Evolutionary conservation across 202 grass and related monocot genomes (phyloP).

Genomic region (Schoenoplectus triqueter): DNA sequence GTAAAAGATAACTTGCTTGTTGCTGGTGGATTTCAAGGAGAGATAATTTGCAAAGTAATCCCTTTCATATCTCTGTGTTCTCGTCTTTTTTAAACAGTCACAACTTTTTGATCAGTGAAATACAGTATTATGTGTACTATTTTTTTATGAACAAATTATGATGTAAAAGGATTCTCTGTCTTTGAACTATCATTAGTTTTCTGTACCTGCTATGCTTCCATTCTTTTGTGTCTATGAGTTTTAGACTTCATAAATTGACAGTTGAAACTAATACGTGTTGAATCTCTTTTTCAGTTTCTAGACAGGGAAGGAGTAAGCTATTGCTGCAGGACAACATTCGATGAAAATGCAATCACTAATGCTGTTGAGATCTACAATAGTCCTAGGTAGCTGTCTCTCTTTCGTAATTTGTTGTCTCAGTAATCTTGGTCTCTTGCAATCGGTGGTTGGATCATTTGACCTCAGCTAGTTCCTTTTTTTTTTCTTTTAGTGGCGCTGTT

Average conservation of each 20-base stretch:
- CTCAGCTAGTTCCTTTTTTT: background rate
- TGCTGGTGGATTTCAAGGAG: slow-evolving; percentile 75
- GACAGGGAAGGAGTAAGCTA: slow-evolving; percentile 87
- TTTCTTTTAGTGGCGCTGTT: slow-evolving; percentile 59
- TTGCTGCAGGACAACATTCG: slow-evolving; percentile 72
- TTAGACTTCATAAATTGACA: background rate
- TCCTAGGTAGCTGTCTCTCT: slow-evolving; percentile 56
- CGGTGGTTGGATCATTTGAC: slow-evolving; percentile 17
- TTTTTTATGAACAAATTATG: too few species aligned
- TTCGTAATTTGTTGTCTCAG: background rate
- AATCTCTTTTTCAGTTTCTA: slow-evolving; percentile 57
- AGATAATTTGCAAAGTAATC: slow-evolving; percentile 94
- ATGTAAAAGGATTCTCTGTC: too few species aligned
- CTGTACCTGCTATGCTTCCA: background rate
- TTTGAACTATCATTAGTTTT: too few species aligned
- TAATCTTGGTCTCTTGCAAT: slow-evolving; percentile 24
- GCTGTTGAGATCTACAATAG: slow-evolving; percentile 82
- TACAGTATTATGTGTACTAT: background rate
- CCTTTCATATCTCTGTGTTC: slow-evolving; percentile 35
- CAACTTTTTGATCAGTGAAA: slow-evolving; percentile 13
- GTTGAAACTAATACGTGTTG: background rate
- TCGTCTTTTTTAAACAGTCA: slow-evolving; percentile 8
- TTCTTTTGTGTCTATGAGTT: background rate
- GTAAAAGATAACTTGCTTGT: slow-evolving; percentile 78
- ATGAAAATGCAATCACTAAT: slow-evolving; percentile 81